Evolutionary conservation across 140 eudicot species (phyloP), one percentile per base, ranked within the genome.

Genomic region (Ambrosia hybrid): DNA sequence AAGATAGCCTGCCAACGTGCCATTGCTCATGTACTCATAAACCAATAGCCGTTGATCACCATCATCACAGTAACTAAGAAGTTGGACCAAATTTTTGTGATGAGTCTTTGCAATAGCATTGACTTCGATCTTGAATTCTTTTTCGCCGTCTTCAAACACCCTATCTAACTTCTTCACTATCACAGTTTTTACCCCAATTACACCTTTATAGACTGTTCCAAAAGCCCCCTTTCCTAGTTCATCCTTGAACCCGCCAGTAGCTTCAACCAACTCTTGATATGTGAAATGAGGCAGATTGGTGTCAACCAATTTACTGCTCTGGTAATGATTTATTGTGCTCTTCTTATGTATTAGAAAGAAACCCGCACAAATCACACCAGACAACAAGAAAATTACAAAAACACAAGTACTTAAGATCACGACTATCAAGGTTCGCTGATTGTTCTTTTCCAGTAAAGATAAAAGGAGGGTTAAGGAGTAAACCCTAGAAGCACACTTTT

Each of bases 21-120:
- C 64, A 58, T 58, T 58, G 36, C 64, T 21, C 64, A 58, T 58
- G 39, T 58, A 58, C 64, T 58, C 41, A 58, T 58, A 58, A 4
- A 58, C 9, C 65, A 58, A 58, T 58, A 58, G 39, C 15, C 65
- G 65, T 0, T 58, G 65, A 34, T 58, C 65, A 9, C 26, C 26
- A 21, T 21, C 26, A 21, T 21, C 26, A 21, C 26, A 21, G 26
- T 21, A 21, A 21, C 26, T 21, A 21, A 21, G 26, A 21, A 21
- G 26, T 21, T 21, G 26, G 26, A 21, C 26, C 26, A 21, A 21
- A 21, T 21, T 21, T 21, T 21, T 21, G 26, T 21, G 26, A 21
- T 21, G 26, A 21, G 26, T 21, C 26, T 21, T 21, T 21, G 26
- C 26, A 21, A 21, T 21, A 21, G 26, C 26, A 21, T 21, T 21